Conservation (phyloP, 2,329 filamentous ascomycete species). For the Cordyceps fumosorosea region DNA sequence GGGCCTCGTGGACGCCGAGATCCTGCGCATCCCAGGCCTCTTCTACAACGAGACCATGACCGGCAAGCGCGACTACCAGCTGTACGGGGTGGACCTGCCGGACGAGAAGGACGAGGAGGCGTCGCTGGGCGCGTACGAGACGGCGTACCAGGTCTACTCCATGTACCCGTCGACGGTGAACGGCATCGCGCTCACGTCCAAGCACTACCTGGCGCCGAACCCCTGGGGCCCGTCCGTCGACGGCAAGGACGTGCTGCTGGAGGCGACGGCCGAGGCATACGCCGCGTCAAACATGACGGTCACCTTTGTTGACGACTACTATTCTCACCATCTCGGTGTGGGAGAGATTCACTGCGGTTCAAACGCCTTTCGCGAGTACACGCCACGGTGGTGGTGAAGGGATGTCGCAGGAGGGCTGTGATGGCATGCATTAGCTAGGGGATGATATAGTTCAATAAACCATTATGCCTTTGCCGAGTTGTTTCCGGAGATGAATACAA, state of each 20-base stretch:
- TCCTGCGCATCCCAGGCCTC: conserved; percentile 18
- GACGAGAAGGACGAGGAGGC: background rate
- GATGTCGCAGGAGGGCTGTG: background rate
- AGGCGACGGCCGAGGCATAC: background rate
- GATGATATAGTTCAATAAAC: no score
- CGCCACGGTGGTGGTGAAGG: background rate
- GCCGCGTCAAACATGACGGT: background rate
- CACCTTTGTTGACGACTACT: background rate
- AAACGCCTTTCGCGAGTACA: background rate
- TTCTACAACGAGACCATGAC: background rate
- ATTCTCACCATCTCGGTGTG: background rate
- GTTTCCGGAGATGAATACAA: no score
- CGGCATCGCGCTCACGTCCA: conserved; percentile 16
- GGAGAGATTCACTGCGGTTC: background rate
- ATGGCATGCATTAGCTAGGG: background rate
- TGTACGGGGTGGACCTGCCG: background rate
- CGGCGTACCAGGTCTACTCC: background rate
- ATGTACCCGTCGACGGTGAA: conserved; percentile 19
- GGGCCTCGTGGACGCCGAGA: conserved; percentile 18
- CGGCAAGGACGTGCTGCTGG: background rate
- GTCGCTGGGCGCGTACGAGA: background rate
- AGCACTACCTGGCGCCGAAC: background rate
- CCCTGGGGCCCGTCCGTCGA: background rate
- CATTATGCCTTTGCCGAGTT: no score
- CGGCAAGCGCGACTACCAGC: conserved; percentile 12